phyloP scores from a whole-genome alignment of 306 rosid genomes.

The Quercus alba region DNA sequence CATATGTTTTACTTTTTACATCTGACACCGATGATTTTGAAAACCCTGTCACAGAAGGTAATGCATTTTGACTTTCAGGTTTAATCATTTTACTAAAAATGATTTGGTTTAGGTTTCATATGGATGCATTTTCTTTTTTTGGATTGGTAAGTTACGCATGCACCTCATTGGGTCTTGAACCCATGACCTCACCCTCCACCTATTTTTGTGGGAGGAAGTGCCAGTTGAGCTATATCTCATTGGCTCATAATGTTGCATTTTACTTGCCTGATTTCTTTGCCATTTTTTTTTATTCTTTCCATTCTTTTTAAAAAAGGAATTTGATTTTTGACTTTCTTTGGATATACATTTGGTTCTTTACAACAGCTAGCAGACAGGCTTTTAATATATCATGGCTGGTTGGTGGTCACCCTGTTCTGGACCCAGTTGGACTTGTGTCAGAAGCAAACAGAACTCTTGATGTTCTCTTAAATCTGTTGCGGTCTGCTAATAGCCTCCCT shows the following conservation, averaged over 20 bases:
- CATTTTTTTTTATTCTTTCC: neutral
- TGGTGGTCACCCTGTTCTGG: conserved; percentile 80
- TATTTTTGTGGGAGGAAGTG: too few relatives aligned
- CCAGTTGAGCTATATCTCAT: too few relatives aligned
- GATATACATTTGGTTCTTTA: conserved; percentile 28
- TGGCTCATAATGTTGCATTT: too few relatives aligned
- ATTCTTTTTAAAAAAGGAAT: neutral
- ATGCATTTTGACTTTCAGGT: conserved; percentile 22
- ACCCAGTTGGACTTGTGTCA: conserved; percentile 64
- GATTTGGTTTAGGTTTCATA: conserved; percentile 8
- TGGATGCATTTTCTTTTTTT: neutral
- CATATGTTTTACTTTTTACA: conserved; percentile 72
- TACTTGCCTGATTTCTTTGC: neutral
- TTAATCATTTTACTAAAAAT: neutral
- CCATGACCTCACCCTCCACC: too few relatives aligned
- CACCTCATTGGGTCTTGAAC: too few relatives aligned
- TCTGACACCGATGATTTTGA: conserved; percentile 57
- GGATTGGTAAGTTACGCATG: too few relatives aligned
- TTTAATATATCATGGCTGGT: conserved; percentile 83
- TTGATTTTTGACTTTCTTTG: conserved; percentile 18
- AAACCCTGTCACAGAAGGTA: conserved; percentile 68
- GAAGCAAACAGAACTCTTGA: conserved; percentile 79
- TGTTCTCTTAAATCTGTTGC: conserved; percentile 77
- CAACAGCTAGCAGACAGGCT: conserved; percentile 46
- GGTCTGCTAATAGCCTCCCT: conserved; percentile 53